Percentiles rank a stretch among this genome's conserved stretches.
Evolutionary conservation across 169 alveolate genomes (phyloP).

Genomic region (Miamiensis avidus): DNA sequence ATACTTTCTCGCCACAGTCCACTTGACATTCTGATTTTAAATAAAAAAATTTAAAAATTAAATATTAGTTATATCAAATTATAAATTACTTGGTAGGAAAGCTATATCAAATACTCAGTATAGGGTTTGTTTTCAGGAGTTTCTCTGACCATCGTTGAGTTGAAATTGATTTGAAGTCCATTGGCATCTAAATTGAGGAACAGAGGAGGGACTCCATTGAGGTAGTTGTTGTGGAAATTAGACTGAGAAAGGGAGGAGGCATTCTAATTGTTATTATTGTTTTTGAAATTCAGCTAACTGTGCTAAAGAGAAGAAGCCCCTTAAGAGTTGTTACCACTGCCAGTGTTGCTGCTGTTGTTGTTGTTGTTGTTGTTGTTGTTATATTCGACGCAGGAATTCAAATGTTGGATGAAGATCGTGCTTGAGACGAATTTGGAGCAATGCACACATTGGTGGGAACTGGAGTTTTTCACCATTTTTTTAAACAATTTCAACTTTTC

Average conservation of each 20-base stretch:
- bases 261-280: conserved; percentile 24
- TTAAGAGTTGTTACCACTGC: neutral
- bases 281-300: conserved; percentile 18
- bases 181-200: conserved; percentile 34
- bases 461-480: conserved; percentile 58
- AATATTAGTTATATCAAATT: too few relatives aligned
- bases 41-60: conserved; percentile 9
- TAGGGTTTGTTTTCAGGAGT: conserved; percentile 64
- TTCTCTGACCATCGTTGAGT: conserved; percentile 52
- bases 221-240: neutral
- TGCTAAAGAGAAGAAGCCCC: neutral
- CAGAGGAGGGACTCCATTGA: neutral
- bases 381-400: conserved; percentile 55
- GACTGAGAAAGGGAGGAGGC: neutral
- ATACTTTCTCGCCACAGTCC: conserved; percentile 62
- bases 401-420: conserved; percentile 64
- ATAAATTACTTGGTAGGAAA: conserved; percentile 20
- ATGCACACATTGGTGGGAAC: conserved; percentile 66
- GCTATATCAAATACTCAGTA: conserved; percentile 68
- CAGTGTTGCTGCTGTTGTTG: neutral
- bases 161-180: conserved; percentile 27
- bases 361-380: conserved; percentile 27
- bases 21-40: conserved; percentile 28
- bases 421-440: conserved; percentile 65
- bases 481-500: conserved; percentile 60